Percentiles rank a stretch among this genome's conserved stretches.
Conservation (phyloP, 306 rosid genomes). For the Medicago lupulina region DNA sequence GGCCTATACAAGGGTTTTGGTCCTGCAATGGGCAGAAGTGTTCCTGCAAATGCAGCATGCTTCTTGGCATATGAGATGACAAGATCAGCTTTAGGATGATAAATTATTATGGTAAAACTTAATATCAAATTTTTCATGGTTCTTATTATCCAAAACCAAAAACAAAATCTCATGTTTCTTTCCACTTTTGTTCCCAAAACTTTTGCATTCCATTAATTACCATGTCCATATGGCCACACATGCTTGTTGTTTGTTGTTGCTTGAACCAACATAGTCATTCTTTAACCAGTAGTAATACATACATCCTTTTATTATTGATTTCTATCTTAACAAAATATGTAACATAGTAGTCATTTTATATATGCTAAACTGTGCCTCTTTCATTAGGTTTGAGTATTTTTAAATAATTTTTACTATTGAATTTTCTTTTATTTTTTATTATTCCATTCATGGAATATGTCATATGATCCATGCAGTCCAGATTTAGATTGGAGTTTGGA, state of each 20-base stretch:
- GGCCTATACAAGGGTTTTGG: constrained; percentile 97
- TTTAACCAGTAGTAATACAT: too few species aligned
- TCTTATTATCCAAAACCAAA: background rate
- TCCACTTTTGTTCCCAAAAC: background rate
- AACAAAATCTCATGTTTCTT: too few species aligned
- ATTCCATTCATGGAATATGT: too few species aligned
- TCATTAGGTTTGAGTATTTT: too few species aligned
- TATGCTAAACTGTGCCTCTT: too few species aligned
- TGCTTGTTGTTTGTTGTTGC: constrained; percentile 25
- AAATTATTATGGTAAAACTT: constrained; percentile 18
- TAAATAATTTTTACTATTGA: too few species aligned
- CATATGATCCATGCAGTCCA: too few species aligned
- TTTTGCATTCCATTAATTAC: constrained; percentile 4
- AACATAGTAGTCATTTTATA: too few species aligned
- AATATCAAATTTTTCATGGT: constrained; percentile 29
- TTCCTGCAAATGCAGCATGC: constrained; percentile 98
- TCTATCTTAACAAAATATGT: too few species aligned
- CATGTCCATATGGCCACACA: constrained; percentile 13
- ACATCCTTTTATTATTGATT: too few species aligned
- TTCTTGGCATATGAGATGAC: constrained; percentile 96
- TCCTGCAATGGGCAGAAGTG: constrained; percentile 89
- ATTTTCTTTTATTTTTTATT: too few species aligned
- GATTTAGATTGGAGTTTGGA: too few species aligned
- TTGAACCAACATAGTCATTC: constrained; percentile 18
- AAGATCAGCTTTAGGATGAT: constrained; percentile 77